Evolutionary conservation across 768 basidiomycete species (phyloP).

Genomic region (Cyclocybe aegerita): DNA sequence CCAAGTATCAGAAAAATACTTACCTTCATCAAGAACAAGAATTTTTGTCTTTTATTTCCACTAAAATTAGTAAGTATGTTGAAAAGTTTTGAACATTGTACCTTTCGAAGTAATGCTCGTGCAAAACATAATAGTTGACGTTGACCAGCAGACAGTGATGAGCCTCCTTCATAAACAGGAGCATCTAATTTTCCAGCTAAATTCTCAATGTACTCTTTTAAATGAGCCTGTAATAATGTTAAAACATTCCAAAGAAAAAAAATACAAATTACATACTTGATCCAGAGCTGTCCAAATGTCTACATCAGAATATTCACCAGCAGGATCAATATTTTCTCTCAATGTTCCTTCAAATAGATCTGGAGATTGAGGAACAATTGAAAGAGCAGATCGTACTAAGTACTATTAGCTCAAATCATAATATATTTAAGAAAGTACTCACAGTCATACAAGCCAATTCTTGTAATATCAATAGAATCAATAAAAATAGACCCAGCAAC

Average conservation of each 20-base stretch:
- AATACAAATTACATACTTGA: constrained; percentile 38
- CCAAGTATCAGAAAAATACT: constrained; percentile 1
- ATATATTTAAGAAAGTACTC: constrained; percentile 18
- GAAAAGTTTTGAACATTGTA: constrained; percentile 19
- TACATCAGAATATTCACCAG: constrained; percentile 67
- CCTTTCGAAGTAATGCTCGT: constrained; percentile 77
- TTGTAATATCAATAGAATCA: constrained; percentile 75
- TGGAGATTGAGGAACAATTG: constrained; percentile 83
- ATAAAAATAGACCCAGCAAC: constrained; percentile 64
- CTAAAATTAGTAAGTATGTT: not conserved
- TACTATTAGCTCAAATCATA: not conserved
- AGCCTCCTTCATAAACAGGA: constrained; percentile 73
- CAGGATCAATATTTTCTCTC: constrained; percentile 89
- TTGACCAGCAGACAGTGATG: constrained; percentile 83
- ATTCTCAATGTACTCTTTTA: constrained; percentile 67
- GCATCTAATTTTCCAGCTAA: constrained; percentile 72
- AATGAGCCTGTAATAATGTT: constrained; percentile 45
- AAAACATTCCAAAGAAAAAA: not conserved
- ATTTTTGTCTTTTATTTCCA: constrained; percentile 61
- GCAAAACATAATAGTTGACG: constrained; percentile 89
- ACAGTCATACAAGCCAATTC: constrained; percentile 75
- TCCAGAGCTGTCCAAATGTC: constrained; percentile 88
- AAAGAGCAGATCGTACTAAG: constrained; percentile 72
- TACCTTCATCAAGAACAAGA: constrained; percentile 91
- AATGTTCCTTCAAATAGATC: constrained; percentile 73